Base-by-base conservation (phyloP, 495 filamentous ascomycete genomes). In the Daldinia bambusicola region DNA sequence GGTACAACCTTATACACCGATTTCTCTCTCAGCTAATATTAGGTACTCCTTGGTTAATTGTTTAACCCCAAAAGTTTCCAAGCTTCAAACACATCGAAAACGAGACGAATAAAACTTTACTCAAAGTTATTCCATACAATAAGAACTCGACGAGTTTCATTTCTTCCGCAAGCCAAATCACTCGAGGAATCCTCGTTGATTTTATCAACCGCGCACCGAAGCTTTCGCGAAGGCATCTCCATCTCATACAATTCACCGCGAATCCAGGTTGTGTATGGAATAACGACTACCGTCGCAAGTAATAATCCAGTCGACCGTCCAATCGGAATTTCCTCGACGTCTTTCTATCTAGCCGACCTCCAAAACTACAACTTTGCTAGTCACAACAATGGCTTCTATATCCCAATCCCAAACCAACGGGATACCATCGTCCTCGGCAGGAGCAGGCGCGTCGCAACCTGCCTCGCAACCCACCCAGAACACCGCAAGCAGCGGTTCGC, bases 321-420 rank as follows among this genome's bases (percentile, higher is more conserved):
- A 12, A 22, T 1, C 0, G 9, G 2, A 13, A 32, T 13, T 43
- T 45, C n/a, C 16, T 16, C 0, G n/a, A 34, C 26, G 13, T 36
- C 32, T 57, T 40, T 22, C 30, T 52, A 40, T 34, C 4, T 3
- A 22, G 22, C 41, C 45, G 37, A 48, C 18, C 22, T 58, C 51
- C 36, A 16, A 30, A 45, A 12, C 58, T 58, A 2, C 9, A 30
- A 64, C 26, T n/a, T 16, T 3, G 26, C 1, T 26, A 26, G 26
- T 26, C 26, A 50, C 37, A 43, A 71, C 72, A 16, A 77, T 78
- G 64, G 66, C 75, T 14, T 67, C 74, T 14, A 36, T 66, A 4
- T 75, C 77, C 16, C 74, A 77, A 40, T 61, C 75, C n/a, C 82
- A 83, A 41, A 68, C 81, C 22, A 85, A 85, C 63, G 83, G 82